phyloP scores from a whole-genome alignment of 2,329 filamentous ascomycete species.

The Aureobasidium namibiae region DNA sequence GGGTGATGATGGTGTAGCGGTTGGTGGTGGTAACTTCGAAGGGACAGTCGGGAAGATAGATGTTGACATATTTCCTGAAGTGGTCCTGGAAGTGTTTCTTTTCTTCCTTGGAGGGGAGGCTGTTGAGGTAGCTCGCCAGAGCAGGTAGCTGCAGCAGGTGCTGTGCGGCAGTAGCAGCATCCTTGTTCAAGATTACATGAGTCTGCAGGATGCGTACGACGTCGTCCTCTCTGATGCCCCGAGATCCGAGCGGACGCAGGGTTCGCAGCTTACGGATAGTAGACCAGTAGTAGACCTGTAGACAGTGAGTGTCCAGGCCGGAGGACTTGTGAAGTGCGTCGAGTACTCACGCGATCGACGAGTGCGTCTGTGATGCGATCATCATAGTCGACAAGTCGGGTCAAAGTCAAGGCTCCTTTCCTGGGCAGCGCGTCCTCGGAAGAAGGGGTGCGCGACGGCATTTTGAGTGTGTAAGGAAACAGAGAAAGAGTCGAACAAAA shows the following conservation, averaged over 20 bases:
- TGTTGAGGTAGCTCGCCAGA: conserved; percentile 60
- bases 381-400: conserved; percentile 86
- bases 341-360: conserved; percentile 74
- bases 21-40: conserved; percentile 94
- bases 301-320: not conserved
- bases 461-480: not conserved
- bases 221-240: conserved; percentile 63
- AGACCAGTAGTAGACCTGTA: conserved; percentile 90
- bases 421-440: conserved; percentile 42
- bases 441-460: conserved; percentile 25
- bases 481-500: not conserved
- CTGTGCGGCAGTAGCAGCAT: conserved; percentile 61
- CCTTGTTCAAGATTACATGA: conserved; percentile 65
- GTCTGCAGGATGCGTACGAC: conserved; percentile 52
- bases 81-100: conserved; percentile 81
- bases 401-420: conserved; percentile 70
- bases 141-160: conserved; percentile 65
- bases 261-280: conserved; percentile 85
- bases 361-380: conserved; percentile 92
- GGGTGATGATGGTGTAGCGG: conserved; percentile 82
- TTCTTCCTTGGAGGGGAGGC: conserved; percentile 66
- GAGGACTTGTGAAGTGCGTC: not conserved
- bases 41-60: conserved; percentile 87
- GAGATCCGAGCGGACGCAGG: conserved; percentile 70
- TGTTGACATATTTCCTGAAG: conserved; percentile 80